Base-by-base conservation (phyloP, 78 protist species). In the Pelomyxa schiedti region DNA sequence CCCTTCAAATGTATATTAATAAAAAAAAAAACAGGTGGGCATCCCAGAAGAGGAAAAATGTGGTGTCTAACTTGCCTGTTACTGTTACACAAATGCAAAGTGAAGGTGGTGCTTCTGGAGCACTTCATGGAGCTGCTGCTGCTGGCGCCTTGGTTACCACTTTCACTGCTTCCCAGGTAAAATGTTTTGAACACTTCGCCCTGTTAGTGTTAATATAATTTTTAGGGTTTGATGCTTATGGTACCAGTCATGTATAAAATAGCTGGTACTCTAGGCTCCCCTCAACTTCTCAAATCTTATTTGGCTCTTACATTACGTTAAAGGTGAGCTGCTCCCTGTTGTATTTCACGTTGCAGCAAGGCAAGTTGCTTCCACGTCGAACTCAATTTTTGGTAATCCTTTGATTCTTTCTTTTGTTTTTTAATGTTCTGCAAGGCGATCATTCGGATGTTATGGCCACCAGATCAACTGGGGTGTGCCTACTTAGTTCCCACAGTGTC, bases 21-120 rank as follows among this genome's bases (percentile, higher is more conserved):
- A n/a, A n/a, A n/a, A n/a, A n/a, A n/a, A n/a, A n/a, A n/a, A n/a
- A 88, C 42, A 39, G 4, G 35, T 80, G 86, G 86, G 5, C 80
- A 0, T 28, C 77, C 39, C 30, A 26, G 66, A 77, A 75, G 30
- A 4, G 4, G 26, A 78, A 79, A 42, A 88, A 88, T 67, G 8
- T 79, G 43, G 82, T 88, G 36, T 81, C 66, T 4, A 76, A 75
- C 39, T 38, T 65, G 9, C 36, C 36, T 24, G 28, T n/a, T n/a
- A n/a, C 28, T 0, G 80, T 84, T 37, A 5, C 43, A 9, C 37
- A 74, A 38, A 83, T 88, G 89, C 89, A 88, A 69, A 66, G 83
- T 8, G 92, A 88, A 30, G 89, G 68, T 28, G 89, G 89, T 3
- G 92, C 88, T 1, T 80, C 92, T 6, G 89, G 89, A 22, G 89